These are phyloP conservation scores for Candida adriatica DNA, from an alignment of 805 yeast genomes.

Conservation along the genomic window DNA sequence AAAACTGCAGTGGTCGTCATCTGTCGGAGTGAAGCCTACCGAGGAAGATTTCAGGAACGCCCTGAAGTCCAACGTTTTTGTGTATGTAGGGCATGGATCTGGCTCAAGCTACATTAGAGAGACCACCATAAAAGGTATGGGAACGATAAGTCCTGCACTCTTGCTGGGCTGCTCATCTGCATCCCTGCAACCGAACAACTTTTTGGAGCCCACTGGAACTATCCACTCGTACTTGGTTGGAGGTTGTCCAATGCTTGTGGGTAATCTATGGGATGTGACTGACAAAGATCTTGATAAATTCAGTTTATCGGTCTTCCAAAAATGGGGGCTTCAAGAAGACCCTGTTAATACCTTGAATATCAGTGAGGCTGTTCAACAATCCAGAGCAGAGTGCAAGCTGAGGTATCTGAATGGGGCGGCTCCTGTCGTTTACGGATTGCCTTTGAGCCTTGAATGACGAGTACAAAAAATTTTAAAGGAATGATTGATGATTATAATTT, in stretches of 20 bases:
- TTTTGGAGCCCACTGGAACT: conserved; percentile 70
- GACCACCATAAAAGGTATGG: conserved; percentile 40
- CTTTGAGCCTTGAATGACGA: conserved; percentile 32
- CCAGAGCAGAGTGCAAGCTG: conserved; percentile 65
- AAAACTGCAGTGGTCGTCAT: conserved; percentile 42
- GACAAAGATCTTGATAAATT: conserved; percentile 90
- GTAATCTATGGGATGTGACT: conserved; percentile 94
- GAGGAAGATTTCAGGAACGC: conserved; percentile 44
- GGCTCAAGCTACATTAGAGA: conserved; percentile 78
- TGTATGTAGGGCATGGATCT: conserved; percentile 94
- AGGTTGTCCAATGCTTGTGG: conserved; percentile 78
- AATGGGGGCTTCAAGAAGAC: conserved; percentile 52
- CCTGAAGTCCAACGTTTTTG: conserved; percentile 44
- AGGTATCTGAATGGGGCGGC: conserved; percentile 86
- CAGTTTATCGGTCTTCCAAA: conserved; percentile 49
- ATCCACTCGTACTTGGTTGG: conserved; percentile 68
- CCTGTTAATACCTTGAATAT: conserved; percentile 23
- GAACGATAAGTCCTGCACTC: conserved; percentile 48
- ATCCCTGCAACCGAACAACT: conserved; percentile 46
- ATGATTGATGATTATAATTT: conserved; percentile 2
- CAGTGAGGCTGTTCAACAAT: conserved; percentile 48
- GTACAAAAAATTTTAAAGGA: conserved; percentile 1
- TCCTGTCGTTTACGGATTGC: conserved; percentile 86
- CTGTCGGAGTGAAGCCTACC: conserved; percentile 47
- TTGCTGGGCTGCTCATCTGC: conserved; percentile 93